Percentiles rank a stretch among this genome's conserved stretches.
These are phyloP conservation scores for Allomyces macrogynus DNA, from an alignment of 192 early-diverging fungal genomes.

Conservation along the genomic window DNA sequence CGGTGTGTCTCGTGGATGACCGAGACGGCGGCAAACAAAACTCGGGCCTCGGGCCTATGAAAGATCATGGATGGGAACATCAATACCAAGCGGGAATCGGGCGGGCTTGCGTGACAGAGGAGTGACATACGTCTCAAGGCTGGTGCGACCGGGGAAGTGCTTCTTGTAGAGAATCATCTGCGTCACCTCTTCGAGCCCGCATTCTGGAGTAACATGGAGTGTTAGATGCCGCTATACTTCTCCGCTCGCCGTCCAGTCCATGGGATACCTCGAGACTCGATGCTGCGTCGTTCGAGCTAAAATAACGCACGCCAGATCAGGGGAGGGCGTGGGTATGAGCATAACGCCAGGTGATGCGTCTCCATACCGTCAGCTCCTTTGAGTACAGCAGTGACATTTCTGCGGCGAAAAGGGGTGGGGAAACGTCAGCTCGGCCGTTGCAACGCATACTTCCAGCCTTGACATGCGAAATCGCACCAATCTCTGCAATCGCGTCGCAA, in stretches of 20 bases:
- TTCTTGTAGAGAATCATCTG: constrained; percentile 32
- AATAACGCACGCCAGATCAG: background rate
- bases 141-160: constrained; percentile 25
- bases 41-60: constrained; percentile 21
- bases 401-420: constrained; percentile 7
- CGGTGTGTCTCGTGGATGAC: constrained; percentile 27
- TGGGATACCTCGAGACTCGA: constrained; percentile 12
- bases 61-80: no score
- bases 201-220: no score
- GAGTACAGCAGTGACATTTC: constrained; percentile 24
- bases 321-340: background rate
- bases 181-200: constrained; percentile 21
- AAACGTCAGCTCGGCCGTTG: background rate
- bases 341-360: background rate
- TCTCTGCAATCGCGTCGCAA: background rate
- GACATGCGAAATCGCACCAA: background rate
- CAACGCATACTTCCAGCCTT: background rate
- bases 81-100: no score
- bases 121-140: constrained; percentile 17
- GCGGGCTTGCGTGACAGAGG: no score
- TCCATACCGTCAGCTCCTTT: constrained; percentile 18
- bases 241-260: no score
- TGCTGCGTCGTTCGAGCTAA: constrained; percentile 19
- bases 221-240: no score
- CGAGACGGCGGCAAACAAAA: constrained; percentile 25